Conservation (phyloP, 805 yeast genomes). For the Metschnikowia noctiluminum region DNA sequence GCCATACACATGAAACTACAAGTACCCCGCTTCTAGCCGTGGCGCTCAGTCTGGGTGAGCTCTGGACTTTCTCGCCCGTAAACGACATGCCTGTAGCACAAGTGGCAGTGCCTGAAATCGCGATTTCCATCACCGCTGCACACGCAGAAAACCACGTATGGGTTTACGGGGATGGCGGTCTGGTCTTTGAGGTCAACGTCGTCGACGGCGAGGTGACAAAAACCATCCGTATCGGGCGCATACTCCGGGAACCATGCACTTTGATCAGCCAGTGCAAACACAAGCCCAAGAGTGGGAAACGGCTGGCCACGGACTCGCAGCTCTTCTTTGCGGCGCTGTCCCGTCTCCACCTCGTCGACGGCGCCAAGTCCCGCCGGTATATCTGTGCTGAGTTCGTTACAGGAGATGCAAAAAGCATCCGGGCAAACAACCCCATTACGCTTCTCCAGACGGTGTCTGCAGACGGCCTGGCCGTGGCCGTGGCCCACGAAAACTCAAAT, state of each 20-base stretch:
- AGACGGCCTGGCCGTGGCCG: constrained; percentile 7
- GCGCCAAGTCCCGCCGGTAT: constrained; percentile 21
- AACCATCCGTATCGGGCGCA: constrained; percentile 16
- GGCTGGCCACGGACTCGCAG: constrained; percentile 11
- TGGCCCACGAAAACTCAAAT: constrained; percentile 5
- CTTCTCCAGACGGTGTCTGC: neutral
- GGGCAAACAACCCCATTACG: neutral
- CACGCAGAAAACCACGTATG: constrained; percentile 19
- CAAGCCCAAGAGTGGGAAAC: constrained; percentile 6
- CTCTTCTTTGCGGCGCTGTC: constrained; percentile 24
- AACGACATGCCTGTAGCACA: constrained; percentile 38
- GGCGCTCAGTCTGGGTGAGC: constrained; percentile 33
- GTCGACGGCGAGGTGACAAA: constrained; percentile 24
- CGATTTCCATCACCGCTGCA: constrained; percentile 18
- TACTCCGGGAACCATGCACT: constrained; percentile 20
- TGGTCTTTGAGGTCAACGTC: constrained; percentile 23
- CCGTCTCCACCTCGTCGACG: constrained; percentile 28
- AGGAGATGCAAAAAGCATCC: neutral
- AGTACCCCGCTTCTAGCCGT: constrained; percentile 26
- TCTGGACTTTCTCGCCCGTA: constrained; percentile 44
- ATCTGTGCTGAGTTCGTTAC: constrained; percentile 18
- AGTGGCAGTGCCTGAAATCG: constrained; percentile 22
- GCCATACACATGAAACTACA: neutral
- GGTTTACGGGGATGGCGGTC: constrained; percentile 20
- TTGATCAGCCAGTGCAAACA: constrained; percentile 19